Evolutionary conservation across 805 yeast species (phyloP), one percentile per base, ranked within the genome.

Genomic region (Saccharomycopsis sp.): DNA sequence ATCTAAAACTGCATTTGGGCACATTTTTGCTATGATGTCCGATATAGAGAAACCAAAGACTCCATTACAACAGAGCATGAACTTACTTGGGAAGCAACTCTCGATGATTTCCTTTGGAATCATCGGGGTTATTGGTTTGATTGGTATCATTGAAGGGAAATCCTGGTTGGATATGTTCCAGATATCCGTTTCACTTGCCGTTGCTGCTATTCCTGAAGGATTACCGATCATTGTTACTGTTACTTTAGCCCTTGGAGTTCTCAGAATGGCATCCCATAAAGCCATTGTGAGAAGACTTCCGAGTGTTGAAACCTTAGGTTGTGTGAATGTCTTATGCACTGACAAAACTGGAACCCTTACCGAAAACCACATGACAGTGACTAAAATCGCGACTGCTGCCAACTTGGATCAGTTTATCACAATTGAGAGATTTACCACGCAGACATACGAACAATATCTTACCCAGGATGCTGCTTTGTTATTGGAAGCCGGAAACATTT

Each of bases 141-240:
- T 94, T 64, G 99, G 99, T 59, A 78, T 94, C 20, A 59, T 89
- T 53, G 97, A 94, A 74, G 98, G 99, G 54, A 86, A 96, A 62
- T 80, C 88, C 8, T 92, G 97, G 97, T 79, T 94, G 59, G 98
- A 94, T 63, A 94, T 96, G 97, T 93, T 94, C 74, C 97, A 93
- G 71, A 91, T 94, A 59, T 89, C 97, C 1, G 99, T 94, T 8
- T 91, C 97, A 1, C 78, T 94, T 62, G 99, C 99, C 2, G 99
- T 94, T 19, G 99, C 99, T 55, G 99, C 99, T 2, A 94, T 94
- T 66, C 99, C 99, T 3, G 99, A 94, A 73, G 99, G 99, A 57
- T 80, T 94, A 64, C 99, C 99, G 0, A 94, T 94, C 67, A 94
- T 94, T 70, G 99, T 94, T 47, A 93, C 99, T 3, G 99, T 94